Conservation (phyloP, 129 eudicot genomes). For the Arctium minus region DNA sequence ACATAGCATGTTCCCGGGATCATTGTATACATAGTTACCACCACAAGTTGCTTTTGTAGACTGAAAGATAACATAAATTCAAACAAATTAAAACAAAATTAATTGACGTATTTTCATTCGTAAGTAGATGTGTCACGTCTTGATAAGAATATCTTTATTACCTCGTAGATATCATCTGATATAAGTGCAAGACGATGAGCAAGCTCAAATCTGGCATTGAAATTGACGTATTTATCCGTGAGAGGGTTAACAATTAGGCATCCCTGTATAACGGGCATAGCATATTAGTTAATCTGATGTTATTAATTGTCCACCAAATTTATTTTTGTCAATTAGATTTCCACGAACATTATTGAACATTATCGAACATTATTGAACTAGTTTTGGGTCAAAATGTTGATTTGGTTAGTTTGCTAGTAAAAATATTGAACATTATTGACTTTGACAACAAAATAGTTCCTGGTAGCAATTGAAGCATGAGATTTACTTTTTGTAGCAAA, state of each 20-base stretch:
- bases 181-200: slow-evolving; percentile 30
- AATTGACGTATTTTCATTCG: background rate
- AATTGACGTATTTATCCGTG: slow-evolving; percentile 5
- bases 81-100: background rate
- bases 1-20: slow-evolving; percentile 17
- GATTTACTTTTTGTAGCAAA: background rate
- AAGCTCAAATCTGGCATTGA: slow-evolving; percentile 17
- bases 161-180: slow-evolving; percentile 34
- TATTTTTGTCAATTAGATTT: background rate
- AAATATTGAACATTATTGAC: background rate
- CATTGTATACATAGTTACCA: slow-evolving; percentile 18
- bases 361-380: too few species aligned
- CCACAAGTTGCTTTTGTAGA: slow-evolving; percentile 18
- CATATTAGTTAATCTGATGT: background rate
- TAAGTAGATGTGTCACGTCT: background rate
- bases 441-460: background rate
- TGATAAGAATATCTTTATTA: background rate
- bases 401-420: background rate
- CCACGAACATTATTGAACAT: too few species aligned
- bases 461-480: background rate
- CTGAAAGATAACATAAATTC: slow-evolving; percentile 10
- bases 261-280: slow-evolving; percentile 5
- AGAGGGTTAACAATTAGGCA: slow-evolving; percentile 20
- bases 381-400: background rate
- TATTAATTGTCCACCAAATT: background rate